These are phyloP conservation scores for Cercospora sojina DNA, from an alignment of 2,329 filamentous ascomycete species.

Conservation along the genomic window DNA sequence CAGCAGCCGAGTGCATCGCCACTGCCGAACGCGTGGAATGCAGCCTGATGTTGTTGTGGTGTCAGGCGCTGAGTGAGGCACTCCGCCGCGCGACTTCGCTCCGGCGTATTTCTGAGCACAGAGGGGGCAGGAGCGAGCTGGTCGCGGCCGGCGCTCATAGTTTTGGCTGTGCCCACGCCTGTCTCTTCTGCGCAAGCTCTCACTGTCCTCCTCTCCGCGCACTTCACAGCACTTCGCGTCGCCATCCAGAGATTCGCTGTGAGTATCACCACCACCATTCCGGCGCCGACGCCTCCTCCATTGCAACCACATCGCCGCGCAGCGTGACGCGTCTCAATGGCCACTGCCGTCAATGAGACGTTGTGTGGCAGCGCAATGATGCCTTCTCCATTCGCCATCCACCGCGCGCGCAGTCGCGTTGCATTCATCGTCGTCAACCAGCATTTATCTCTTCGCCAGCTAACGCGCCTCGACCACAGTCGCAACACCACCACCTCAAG, in stretches of 20 bases:
- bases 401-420: constrained; percentile 8
- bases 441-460: constrained; percentile 16
- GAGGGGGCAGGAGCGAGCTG: not conserved
- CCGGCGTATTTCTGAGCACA: constrained; percentile 1
- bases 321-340: constrained; percentile 15
- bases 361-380: constrained; percentile 19
- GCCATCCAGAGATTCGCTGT: not conserved
- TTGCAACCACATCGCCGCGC: constrained; percentile 6
- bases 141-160: not conserved
- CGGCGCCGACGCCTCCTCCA: not conserved
- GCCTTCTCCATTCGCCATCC: constrained; percentile 8
- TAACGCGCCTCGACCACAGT: constrained; percentile 8
- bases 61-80: not conserved
- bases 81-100: not conserved
- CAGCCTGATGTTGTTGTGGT: not conserved
- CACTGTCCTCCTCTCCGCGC: constrained; percentile 8
- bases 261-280: constrained; percentile 9
- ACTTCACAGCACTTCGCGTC: constrained; percentile 5
- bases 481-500: constrained; percentile 9
- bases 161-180: not conserved
- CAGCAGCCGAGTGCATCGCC: not conserved
- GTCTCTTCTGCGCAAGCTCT: not conserved
- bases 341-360: not conserved
- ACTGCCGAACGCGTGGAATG: not conserved
- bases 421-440: constrained; percentile 13